Evolutionary conservation across 345 rosid genomes (phyloP), one percentile per base, ranked within the genome.

Genomic region (Dimocarpus longan): DNA sequence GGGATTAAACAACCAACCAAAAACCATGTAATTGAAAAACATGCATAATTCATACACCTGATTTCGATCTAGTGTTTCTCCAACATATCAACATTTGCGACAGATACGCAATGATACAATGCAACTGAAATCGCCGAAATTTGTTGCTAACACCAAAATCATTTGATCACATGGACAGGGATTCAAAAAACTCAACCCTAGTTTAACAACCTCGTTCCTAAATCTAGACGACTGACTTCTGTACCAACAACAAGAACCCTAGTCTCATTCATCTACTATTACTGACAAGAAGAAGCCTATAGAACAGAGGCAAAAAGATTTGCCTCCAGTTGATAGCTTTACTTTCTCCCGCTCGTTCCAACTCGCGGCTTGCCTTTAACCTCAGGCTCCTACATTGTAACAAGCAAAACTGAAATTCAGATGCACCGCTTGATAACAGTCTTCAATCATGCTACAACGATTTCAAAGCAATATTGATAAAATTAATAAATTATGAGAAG

Each of bases 301-400:
- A 39, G 40, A n/a, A 28, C 15, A 65, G 0, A 65, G 56, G 63
- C 18, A 2, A 60, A 44, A 6, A 32, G 13, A 6, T 52, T 42
- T 42, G 66, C 22, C 24, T 65, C 65, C 24, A 6, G 70, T 22
- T 21, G 39, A 66, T 18, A 62, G 22, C 78, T 71, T 89, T 85
- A 90, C 80, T 87, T 91, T 78, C 93, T 85, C 46, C 85, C 88
- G 10, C 85, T 73, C 48, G 92, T 67, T 56, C 88, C 89, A 10
- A 75, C 89, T 76, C 95, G 87, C 5, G 97, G 99, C 83, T 93
- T 93, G 22, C 92, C 93, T 84, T 93, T 95, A 28, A 95, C 98
- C 79, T 95, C 99, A 3, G 78, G 39, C 67, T 95, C 99, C 98
- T 95, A 89, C 81, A 82, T 70, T 66, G 15, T 68, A 0, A 50